phyloP scores from a whole-genome alignment of 2,329 filamentous ascomycete genomes.

The Saccharata proteae region DNA sequence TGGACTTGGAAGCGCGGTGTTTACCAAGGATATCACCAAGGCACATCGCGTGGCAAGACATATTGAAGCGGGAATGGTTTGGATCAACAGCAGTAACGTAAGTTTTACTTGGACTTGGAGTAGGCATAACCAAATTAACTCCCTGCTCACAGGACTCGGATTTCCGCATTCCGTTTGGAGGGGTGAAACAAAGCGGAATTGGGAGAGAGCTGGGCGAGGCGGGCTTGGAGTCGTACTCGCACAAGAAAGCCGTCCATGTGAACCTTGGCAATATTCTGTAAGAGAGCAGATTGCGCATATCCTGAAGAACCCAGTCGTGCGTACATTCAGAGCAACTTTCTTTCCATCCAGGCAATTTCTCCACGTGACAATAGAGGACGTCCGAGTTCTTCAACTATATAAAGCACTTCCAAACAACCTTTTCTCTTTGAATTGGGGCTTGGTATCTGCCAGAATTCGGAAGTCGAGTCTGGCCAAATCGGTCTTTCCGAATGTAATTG shows the following conservation, averaged over 20 bases:
- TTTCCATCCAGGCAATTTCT: no score
- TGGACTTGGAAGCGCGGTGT: constrained; percentile 44
- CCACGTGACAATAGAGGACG: no score
- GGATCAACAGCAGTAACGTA: constrained; percentile 35
- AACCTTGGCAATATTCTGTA: constrained; percentile 34
- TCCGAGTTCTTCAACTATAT: no score
- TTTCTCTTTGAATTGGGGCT: no score
- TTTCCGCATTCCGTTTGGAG: constrained; percentile 45
- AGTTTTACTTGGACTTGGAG: constrained; percentile 3
- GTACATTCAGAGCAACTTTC: no score
- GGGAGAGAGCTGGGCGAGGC: constrained; percentile 50
- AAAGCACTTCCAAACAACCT: no score
- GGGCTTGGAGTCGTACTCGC: constrained; percentile 49
- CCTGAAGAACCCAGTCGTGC: no score
- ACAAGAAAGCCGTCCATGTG: constrained; percentile 43
- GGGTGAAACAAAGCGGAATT: constrained; percentile 50
- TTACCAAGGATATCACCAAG: constrained; percentile 33
- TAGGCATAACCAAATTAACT: background rate
- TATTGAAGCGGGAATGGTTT: constrained; percentile 40
- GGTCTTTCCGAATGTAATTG: no score
- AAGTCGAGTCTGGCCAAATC: no score
- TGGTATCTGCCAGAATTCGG: no score
- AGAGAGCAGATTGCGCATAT: no score
- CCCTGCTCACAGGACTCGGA: background rate
- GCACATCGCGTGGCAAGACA: constrained; percentile 34